Evolutionary conservation across 202 grass and related monocot genomes (phyloP).

Genomic region (Panicum hallii): DNA sequence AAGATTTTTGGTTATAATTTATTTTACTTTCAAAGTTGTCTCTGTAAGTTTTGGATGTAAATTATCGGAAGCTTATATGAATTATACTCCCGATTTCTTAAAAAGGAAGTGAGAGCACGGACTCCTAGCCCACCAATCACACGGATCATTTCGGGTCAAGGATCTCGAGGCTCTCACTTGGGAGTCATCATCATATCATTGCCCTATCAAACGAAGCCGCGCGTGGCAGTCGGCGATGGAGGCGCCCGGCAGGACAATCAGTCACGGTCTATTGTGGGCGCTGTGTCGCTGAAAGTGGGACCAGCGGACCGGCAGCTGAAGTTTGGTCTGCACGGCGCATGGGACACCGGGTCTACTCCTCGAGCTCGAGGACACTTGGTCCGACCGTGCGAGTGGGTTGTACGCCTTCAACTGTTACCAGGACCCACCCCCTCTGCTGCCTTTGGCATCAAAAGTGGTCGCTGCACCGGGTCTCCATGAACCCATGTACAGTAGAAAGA

Average conservation of each 20-base stretch:
- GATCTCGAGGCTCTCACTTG: neutral
- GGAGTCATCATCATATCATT: neutral
- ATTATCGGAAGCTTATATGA: too few species aligned
- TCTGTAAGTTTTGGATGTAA: too few species aligned
- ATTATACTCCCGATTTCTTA: too few species aligned
- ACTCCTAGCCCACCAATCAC: neutral
- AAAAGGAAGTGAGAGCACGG: neutral
- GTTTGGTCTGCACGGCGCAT: neutral
- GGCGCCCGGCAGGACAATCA: neutral
- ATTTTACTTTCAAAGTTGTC: too few species aligned
- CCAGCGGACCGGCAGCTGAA: neutral
- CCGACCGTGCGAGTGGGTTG: neutral
- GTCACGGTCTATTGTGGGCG: neutral
- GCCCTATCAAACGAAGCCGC: neutral
- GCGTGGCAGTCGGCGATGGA: neutral
- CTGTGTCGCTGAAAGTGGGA: neutral
- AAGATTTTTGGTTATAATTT: too few species aligned
- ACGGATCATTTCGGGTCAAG: neutral
- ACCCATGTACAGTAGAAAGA: neutral
- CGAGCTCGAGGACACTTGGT: neutral
- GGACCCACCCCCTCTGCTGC: neutral
- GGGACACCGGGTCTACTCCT: neutral
- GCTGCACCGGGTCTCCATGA: constrained; percentile 19
- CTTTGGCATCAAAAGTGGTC: neutral
- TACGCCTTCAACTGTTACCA: neutral